A percentile compares a stretch with the other conserved stretches of the same genome.
Conservation (phyloP, 352 stramenopile species). For the Blastocystis sp. region DNA sequence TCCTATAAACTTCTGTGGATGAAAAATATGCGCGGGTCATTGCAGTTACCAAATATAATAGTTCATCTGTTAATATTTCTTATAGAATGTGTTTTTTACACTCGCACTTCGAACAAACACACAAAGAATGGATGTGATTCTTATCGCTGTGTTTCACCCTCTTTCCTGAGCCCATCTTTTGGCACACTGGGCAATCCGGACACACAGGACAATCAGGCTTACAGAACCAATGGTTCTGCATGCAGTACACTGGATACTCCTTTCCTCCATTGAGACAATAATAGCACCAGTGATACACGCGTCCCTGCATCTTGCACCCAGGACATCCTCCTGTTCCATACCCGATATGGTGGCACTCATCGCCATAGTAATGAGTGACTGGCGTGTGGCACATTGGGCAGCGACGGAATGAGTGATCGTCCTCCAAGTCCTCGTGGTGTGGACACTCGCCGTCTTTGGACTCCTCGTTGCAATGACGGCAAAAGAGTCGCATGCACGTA, state of each 20-base stretch:
- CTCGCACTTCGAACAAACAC: no score
- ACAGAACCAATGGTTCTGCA: conserved; percentile 61
- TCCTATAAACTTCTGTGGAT: no score
- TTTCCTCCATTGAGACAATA: conserved; percentile 50
- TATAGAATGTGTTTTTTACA: no score
- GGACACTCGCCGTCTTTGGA: conserved; percentile 49
- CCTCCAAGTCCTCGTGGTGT: conserved; percentile 38
- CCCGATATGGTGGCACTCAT: conserved; percentile 61
- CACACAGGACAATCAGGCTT: conserved; percentile 34
- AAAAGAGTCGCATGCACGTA: conserved; percentile 43
- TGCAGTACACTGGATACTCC: conserved; percentile 60
- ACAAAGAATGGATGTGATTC: neutral
- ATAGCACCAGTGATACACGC: conserved; percentile 60
- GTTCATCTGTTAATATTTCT: no score
- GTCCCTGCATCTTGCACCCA: conserved; percentile 36
- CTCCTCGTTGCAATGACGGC: conserved; percentile 57
- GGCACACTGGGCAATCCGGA: conserved; percentile 31
- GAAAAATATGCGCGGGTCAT: no score
- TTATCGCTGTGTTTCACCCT: conserved; percentile 24
- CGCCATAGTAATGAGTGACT: conserved; percentile 58
- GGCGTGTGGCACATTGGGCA: conserved; percentile 59
- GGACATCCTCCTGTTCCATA: conserved; percentile 32
- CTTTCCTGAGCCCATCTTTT: neutral
- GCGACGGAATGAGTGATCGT: conserved; percentile 34
- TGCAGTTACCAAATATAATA: no score